Evolutionary conservation across 805 yeast species (phyloP).

Genomic region (Candida odintsovae): DNA sequence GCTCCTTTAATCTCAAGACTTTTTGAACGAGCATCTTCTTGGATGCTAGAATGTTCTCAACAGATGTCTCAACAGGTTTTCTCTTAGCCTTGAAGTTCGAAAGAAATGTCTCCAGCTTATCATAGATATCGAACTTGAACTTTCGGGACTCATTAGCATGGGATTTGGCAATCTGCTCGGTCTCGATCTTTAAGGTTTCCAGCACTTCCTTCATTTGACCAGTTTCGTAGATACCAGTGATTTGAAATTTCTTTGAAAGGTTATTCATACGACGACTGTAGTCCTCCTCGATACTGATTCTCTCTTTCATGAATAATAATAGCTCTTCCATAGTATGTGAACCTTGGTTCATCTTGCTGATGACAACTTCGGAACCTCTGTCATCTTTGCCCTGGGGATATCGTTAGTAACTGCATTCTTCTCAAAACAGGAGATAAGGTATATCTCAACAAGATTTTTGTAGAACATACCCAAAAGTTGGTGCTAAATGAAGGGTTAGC

Average conservation of each 20-base stretch:
- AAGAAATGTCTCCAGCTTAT: conserved; percentile 48
- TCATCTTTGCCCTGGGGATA: conserved; percentile 49
- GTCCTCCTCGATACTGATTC: conserved; percentile 66
- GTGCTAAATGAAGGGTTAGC: conserved; percentile 31
- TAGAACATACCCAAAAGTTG: conserved; percentile 40
- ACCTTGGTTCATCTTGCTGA: conserved; percentile 53
- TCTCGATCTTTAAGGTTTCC: conserved; percentile 53
- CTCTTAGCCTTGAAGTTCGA: conserved; percentile 46
- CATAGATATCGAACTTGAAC: conserved; percentile 42
- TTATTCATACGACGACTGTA: conserved; percentile 51
- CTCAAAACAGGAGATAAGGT: no score
- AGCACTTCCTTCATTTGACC: conserved; percentile 57
- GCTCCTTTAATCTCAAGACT: conserved; percentile 34
- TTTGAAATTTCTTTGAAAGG: conserved; percentile 36
- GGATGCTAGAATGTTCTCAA: conserved; percentile 47
- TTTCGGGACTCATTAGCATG: conserved; percentile 49
- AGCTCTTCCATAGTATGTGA: conserved; percentile 51
- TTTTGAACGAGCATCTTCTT: conserved; percentile 33
- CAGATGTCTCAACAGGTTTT: conserved; percentile 50
- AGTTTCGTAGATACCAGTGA: conserved; percentile 50
- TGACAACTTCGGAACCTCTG: conserved; percentile 49
- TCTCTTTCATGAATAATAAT: conserved; percentile 44
- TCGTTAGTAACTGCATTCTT: neutral
- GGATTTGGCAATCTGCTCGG: conserved; percentile 49
- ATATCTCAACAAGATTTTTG: no score